phyloP scores from a whole-genome alignment of 768 basidiomycete genomes.

The Mycena chlorophos region DNA sequence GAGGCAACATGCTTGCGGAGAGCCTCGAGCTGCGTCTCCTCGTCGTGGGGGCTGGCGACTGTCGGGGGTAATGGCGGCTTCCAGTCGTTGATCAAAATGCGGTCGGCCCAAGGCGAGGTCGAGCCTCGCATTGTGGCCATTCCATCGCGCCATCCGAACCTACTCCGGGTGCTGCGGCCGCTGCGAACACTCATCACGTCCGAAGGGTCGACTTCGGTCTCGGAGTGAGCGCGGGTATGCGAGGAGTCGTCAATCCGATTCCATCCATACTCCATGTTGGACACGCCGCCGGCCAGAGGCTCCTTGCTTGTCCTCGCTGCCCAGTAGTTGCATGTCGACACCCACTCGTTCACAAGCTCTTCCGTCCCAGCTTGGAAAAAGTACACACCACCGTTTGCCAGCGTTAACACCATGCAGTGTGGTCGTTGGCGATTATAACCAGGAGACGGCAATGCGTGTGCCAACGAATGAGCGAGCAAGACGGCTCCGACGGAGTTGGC shows the following conservation, averaged over 20 bases:
- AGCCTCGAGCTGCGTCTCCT: slow-evolving; percentile 90
- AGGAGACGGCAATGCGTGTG: slow-evolving; percentile 84
- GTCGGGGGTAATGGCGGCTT: slow-evolving; percentile 85
- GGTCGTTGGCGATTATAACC: slow-evolving; percentile 91
- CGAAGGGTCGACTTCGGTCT: slow-evolving; percentile 55
- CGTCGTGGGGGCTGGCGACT: slow-evolving; percentile 82
- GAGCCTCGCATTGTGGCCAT: slow-evolving; percentile 61
- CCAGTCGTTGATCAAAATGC: slow-evolving; percentile 88
- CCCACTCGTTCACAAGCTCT: slow-evolving; percentile 98
- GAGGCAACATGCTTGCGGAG: slow-evolving; percentile 76
- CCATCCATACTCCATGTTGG: slow-evolving; percentile 99
- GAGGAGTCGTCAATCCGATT: slow-evolving; percentile 65
- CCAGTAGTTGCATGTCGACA: slow-evolving; percentile 99
- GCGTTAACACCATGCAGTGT: slow-evolving; percentile 91
- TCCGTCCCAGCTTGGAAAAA: slow-evolving; percentile 99
- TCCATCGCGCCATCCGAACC: slow-evolving; percentile 72
- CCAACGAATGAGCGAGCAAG: slow-evolving; percentile 82
- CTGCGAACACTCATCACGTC: slow-evolving; percentile 77
- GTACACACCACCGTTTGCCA: slow-evolving; percentile 87
- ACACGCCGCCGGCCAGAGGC: slow-evolving; percentile 92
- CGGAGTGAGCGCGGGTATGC: slow-evolving; percentile 56
- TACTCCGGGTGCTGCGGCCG: slow-evolving; percentile 71
- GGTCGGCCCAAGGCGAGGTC: slow-evolving; percentile 75
- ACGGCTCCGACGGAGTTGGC: slow-evolving; percentile 83
- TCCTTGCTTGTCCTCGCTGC: slow-evolving; percentile 94